Percentiles rank a stretch among this genome's conserved stretches.
These are phyloP conservation scores for Scedosporium minutisporum DNA, from an alignment of 2,329 filamentous ascomycete genomes.

Conservation along the genomic window DNA sequence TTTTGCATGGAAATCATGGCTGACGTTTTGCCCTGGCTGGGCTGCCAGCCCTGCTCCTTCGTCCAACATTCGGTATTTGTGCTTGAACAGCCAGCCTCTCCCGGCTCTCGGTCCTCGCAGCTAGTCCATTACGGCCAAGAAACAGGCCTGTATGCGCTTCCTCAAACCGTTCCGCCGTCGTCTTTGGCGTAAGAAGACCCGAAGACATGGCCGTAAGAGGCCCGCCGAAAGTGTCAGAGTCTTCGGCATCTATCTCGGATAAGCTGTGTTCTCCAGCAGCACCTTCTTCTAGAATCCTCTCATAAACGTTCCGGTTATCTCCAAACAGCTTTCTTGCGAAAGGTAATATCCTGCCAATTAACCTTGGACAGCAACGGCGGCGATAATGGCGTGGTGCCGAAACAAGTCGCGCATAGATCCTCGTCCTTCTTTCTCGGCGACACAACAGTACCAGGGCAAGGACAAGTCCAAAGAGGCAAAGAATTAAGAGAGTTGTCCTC, in stretches of 20 bases:
- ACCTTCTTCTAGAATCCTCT: conserved; percentile 78
- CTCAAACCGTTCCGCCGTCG: background rate
- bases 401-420: background rate
- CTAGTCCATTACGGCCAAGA: conserved; percentile 61
- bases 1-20: background rate
- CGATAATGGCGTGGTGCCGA: background rate
- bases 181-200: background rate
- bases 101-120: conserved; percentile 74
- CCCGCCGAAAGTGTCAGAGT: conserved; percentile 45
- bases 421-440: background rate
- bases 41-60: conserved; percentile 47
- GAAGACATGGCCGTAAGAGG: background rate
- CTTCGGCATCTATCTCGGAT: conserved; percentile 52
- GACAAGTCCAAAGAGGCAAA: conserved; percentile 62
- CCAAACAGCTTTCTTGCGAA: conserved; percentile 58
- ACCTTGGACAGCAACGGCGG: background rate
- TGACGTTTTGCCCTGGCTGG: conserved; percentile 43
- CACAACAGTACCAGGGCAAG: conserved; percentile 60
- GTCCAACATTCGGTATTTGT: conserved; percentile 44
- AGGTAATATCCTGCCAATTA: conserved; percentile 16
- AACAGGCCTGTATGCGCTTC: background rate
- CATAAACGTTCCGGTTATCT: conserved; percentile 52
- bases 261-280: conserved; percentile 70
- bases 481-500: conserved; percentile 65
- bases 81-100: conserved; percentile 59